These are phyloP conservation scores for Paraphaeosphaeria minitans DNA, from an alignment of 2,329 filamentous ascomycete species.

Conservation along the genomic window DNA sequence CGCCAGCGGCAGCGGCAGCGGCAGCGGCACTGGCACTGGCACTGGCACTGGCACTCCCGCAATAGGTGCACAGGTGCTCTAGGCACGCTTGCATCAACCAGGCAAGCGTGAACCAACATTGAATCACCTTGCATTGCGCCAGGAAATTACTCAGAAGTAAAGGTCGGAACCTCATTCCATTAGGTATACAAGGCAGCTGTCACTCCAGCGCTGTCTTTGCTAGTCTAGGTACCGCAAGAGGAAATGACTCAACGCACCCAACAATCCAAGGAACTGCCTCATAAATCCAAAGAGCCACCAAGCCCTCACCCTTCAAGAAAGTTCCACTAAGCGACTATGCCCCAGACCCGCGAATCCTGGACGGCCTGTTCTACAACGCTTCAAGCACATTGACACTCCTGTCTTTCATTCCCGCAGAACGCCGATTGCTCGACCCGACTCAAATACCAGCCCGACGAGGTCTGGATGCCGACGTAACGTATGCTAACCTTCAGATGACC, in stretches of 20 bases:
- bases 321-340: conserved; percentile 8
- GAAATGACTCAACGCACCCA: conserved; percentile 3
- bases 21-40: too few relatives aligned
- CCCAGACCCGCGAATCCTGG: conserved; percentile 10
- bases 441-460: not conserved
- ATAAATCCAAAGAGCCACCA: conserved; percentile 10
- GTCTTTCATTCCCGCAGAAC: not conserved
- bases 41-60: too few relatives aligned
- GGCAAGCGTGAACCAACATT: not conserved
- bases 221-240: conserved; percentile 4
- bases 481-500: conserved; percentile 37
- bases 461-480: not conserved
- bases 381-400: not conserved
- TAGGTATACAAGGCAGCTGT: conserved; percentile 30
- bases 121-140: not conserved
- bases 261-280: not conserved
- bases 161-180: conserved; percentile 15
- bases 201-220: not conserved
- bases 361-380: not conserved
- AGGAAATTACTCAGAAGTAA: not conserved
- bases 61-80: not conserved
- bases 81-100: not conserved
- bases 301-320: conserved; percentile 4
- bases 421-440: not conserved
- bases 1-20: not conserved